Evolutionary conservation across 352 stramenopile species (phyloP).

Genomic region (Phytopythium sindhum): DNA sequence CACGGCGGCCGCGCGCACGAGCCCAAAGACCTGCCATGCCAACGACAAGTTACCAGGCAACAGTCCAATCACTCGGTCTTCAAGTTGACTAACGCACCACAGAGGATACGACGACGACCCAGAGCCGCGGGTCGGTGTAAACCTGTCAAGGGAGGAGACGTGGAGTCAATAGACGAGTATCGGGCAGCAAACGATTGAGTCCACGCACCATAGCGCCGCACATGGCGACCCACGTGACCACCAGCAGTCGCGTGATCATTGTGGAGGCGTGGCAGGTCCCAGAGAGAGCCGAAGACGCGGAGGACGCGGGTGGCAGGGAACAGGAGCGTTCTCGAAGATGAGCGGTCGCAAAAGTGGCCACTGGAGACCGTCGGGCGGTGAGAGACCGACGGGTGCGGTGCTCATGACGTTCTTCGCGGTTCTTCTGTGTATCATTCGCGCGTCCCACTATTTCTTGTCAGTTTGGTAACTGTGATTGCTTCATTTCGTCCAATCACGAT

Average conservation of each 20-base stretch:
- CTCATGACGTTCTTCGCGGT: constrained; percentile 3
- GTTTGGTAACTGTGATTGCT: not conserved
- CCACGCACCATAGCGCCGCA: constrained; percentile 54
- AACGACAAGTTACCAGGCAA: not conserved
- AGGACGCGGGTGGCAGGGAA: too few species aligned
- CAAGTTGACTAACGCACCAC: constrained; percentile 25
- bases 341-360: not conserved
- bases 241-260: constrained; percentile 60
- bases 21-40: constrained; percentile 39
- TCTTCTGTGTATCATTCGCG: not conserved
- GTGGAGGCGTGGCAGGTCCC: not conserved
- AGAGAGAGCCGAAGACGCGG: not conserved
- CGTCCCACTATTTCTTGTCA: not conserved
- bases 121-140: constrained; percentile 52
- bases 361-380: not conserved
- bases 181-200: not conserved
- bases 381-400: not conserved
- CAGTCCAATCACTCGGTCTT: not conserved
- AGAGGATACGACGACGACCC: constrained; percentile 61
- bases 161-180: constrained; percentile 3
- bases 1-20: constrained; percentile 34
- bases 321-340: not conserved
- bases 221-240: constrained; percentile 57
- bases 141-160: constrained; percentile 29
- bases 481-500: constrained; percentile 2